phyloP scores from a whole-genome alignment of 495 filamentous ascomycete genomes.

The Hypoxylon intermedium region DNA sequence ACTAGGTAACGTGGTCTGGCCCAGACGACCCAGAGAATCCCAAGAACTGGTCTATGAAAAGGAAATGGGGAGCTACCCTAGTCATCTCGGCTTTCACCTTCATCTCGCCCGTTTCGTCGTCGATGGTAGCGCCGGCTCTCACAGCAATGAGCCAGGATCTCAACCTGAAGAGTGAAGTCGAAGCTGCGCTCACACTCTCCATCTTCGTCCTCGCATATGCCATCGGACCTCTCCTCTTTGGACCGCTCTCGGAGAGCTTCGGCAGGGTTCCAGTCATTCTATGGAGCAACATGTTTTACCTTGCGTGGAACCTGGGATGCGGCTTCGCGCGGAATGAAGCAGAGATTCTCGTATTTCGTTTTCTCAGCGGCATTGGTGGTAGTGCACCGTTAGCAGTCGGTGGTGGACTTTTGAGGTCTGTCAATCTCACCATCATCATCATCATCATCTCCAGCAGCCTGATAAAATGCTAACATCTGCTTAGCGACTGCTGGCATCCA shows the following conservation, averaged over 20 bases:
- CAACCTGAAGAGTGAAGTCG: constrained; percentile 31
- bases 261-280: constrained; percentile 42
- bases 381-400: constrained; percentile 30
- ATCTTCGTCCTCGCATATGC: constrained; percentile 59
- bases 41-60: constrained; percentile 41
- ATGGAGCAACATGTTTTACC: constrained; percentile 39
- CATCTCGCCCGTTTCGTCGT: constrained; percentile 33
- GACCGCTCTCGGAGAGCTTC: constrained; percentile 46
- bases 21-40: not conserved
- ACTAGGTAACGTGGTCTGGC: too few relatives aligned
- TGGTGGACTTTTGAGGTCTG: constrained; percentile 2
- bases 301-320: constrained; percentile 46
- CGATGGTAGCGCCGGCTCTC: constrained; percentile 47
- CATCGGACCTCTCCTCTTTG: constrained; percentile 45
- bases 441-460: too few relatives aligned
- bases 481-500: constrained; percentile 28
- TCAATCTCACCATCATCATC: too few relatives aligned
- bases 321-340: constrained; percentile 39
- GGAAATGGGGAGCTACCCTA: constrained; percentile 66
- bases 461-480: constrained; percentile 6
- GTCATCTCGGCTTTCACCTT: constrained; percentile 49
- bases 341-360: constrained; percentile 40
- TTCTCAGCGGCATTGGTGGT: constrained; percentile 45
- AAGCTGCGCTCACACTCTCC: constrained; percentile 50
- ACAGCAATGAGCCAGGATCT: constrained; percentile 37